Base-by-base conservation (phyloP, 768 basidiomycete species). In the Cyclocybe cylindracea region DNA sequence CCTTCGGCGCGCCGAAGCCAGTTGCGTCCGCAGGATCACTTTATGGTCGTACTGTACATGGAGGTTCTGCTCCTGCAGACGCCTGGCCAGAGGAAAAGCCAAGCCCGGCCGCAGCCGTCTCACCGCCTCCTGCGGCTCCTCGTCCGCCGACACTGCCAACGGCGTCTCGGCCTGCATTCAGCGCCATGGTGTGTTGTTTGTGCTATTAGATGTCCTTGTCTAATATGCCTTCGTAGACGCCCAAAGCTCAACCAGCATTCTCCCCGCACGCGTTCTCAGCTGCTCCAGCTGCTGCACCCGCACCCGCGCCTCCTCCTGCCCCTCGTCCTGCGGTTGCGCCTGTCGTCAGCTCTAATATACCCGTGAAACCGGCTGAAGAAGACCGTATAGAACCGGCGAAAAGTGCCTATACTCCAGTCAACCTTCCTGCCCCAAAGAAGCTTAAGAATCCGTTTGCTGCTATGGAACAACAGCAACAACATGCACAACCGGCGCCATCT, bases 401-500 rank as follows among this genome's bases (percentile, higher is more conserved):
- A 44, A 92, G 94, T 0, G 80, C 87, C 0, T 98, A 94, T 65
- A 90, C 86, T 1, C 96, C 96, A 2, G 92, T 98, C 53, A 82
- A 82, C 46, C 78, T 98, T 7, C 80, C 85, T 16, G 79, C 87
- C 18, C 96, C 96, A 0, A 94, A 87, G 69, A 98, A 87, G 68
- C 78, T 98, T 46, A 88, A 74, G 58, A 96, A 94, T 64, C 89
- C 89, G 1, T 93, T 93, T 59, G 83, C 84, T 7, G 77, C 80
- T 3, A 77, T 80, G 45, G 79, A 80, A 61, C 77, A 79, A 48
- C 78, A 83, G 55, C 73, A 19, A 57, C 68, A 13, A n/a, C 70
- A n/a, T 53, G 70, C 0, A 60, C 61, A 4, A 55, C 56, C n/a
- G 57, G 5, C 61, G 7, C 56, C 51, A 50, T 55, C 65, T 24